Evolutionary conservation across 2,329 filamentous ascomycete species (phyloP).

Genomic region (Aspergillus eucalypticola): DNA sequence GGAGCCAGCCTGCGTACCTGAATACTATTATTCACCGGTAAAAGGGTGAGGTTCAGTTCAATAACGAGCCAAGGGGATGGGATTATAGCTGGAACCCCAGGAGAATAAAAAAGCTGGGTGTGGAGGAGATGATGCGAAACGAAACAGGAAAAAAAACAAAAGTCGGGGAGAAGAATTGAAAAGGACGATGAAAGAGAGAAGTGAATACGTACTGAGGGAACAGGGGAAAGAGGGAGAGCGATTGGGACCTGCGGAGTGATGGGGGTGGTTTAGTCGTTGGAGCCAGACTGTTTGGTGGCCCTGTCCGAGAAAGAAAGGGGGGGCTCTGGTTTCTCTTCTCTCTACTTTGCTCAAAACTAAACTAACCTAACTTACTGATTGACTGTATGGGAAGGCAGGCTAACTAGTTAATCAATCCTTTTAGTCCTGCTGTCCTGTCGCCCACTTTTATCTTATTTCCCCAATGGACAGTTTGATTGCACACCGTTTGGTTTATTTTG

Average conservation of each 20-base stretch:
- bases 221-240: slow-evolving; percentile 22
- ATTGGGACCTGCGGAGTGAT: slow-evolving; percentile 25
- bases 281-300: slow-evolving; percentile 17
- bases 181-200: slow-evolving; percentile 28
- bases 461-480: too few species aligned
- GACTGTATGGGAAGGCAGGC: too few species aligned
- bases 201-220: slow-evolving; percentile 21
- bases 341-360: too few species aligned
- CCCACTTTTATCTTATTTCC: not conserved
- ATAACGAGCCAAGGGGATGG: not conserved
- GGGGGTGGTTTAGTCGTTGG: slow-evolving; percentile 22
- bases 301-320: slow-evolving; percentile 37
- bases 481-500: too few species aligned
- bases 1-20: not conserved
- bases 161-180: slow-evolving; percentile 14
- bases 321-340: slow-evolving; percentile 15
- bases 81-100: not conserved
- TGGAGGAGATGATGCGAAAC: not conserved
- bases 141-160: not conserved
- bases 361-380: too few species aligned
- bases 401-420: slow-evolving; percentile 9
- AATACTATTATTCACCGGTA: not conserved
- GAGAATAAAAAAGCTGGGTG: not conserved
- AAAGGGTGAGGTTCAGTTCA: not conserved
- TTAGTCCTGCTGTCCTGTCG: slow-evolving; percentile 1